phyloP scores from a whole-genome alignment of 768 basidiomycete genomes.

The Hypholoma sublateritium region DNA sequence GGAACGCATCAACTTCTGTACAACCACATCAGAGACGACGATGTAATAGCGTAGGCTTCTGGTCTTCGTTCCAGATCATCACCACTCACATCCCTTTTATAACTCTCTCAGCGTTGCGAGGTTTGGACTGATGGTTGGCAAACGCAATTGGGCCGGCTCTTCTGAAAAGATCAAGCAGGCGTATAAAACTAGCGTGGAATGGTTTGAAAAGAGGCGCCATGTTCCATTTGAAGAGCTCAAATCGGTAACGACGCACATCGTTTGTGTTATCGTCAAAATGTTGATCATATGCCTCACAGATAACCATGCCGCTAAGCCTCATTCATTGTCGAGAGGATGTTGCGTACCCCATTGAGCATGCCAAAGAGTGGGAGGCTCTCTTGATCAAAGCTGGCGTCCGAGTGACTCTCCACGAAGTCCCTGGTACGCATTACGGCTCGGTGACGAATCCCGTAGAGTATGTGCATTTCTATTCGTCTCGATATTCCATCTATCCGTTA shows the following conservation, averaged over 20 bases:
- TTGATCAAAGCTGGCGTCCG: slow-evolving; percentile 22
- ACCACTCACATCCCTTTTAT: background rate
- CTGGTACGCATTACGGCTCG: slow-evolving; percentile 29
- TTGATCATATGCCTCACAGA: slow-evolving; percentile 12
- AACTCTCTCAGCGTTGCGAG: slow-evolving; percentile 9
- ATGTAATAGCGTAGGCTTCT: slow-evolving; percentile 17
- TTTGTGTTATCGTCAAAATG: background rate
- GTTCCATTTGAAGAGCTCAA: slow-evolving; percentile 12
- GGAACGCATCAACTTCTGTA: slow-evolving; percentile 23
- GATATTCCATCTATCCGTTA: no score
- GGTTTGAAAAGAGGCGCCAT: slow-evolving; percentile 15
- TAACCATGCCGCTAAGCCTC: slow-evolving; percentile 27
- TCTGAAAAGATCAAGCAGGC: slow-evolving; percentile 15
- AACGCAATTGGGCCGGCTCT: slow-evolving; percentile 16
- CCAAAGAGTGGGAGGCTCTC: slow-evolving; percentile 18
- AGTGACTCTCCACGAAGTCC: slow-evolving; percentile 21
- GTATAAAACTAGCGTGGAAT: slow-evolving; percentile 15
- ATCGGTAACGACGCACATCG: slow-evolving; percentile 14
- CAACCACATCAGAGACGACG: slow-evolving; percentile 15
- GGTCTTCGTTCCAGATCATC: background rate
- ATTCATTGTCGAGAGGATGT: slow-evolving; percentile 30
- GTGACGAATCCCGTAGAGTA: slow-evolving; percentile 25
- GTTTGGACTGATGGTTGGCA: slow-evolving; percentile 6
- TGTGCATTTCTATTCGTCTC: slow-evolving; percentile 1
- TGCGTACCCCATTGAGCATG: slow-evolving; percentile 24